phyloP scores from a whole-genome alignment of 2,329 filamentous ascomycete species.

The Hyphodiscus sp. region DNA sequence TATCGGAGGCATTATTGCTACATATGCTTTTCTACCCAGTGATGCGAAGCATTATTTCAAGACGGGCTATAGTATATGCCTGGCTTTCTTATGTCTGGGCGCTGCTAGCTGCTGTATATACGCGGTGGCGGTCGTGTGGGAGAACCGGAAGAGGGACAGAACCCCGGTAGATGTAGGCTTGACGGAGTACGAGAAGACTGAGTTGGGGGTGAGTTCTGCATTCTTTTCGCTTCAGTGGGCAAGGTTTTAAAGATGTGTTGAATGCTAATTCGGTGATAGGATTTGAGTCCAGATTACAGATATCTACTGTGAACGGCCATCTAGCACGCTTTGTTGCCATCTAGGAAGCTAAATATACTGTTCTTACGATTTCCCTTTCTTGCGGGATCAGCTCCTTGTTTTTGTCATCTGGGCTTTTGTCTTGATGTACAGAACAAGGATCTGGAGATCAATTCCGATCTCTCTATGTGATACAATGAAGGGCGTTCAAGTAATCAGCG shows the following conservation, averaged over 20 bases:
- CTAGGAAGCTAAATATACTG: background rate
- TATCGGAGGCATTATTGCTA: conserved; percentile 71
- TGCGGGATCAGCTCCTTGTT: too few species aligned
- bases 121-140: conserved; percentile 46
- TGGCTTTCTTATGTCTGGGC: conserved; percentile 66
- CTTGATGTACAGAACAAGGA: too few species aligned
- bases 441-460: too few species aligned
- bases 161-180: conserved; percentile 39
- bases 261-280: conserved; percentile 18
- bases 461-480: too few species aligned
- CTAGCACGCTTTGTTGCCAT: background rate
- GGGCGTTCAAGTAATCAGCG: too few species aligned
- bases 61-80: conserved; percentile 69
- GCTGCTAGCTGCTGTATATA: conserved; percentile 56
- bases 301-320: conserved; percentile 21
- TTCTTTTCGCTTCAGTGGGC: background rate
- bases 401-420: too few species aligned
- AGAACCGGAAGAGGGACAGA: conserved; percentile 56
- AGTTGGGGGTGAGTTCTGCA: conserved; percentile 35
- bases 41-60: conserved; percentile 61
- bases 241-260: background rate
- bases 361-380: too few species aligned
- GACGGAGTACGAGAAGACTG: conserved; percentile 53
- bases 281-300: conserved; percentile 30
- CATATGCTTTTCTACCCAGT: conserved; percentile 58